phyloP scores from a whole-genome alignment of 73 alveolate species.

The Paramecium biaurelia region DNA sequence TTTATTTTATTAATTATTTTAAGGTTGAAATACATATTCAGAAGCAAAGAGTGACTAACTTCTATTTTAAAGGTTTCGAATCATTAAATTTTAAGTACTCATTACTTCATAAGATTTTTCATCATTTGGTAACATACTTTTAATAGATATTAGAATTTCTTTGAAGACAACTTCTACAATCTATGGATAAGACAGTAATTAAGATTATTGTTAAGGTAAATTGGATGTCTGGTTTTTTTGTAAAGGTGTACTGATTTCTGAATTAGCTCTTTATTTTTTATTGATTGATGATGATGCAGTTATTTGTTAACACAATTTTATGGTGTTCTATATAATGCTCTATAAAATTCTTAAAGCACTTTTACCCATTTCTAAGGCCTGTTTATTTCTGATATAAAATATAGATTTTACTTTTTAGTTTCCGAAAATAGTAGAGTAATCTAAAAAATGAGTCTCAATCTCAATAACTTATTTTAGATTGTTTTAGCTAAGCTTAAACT shows the following conservation, averaged over 20 bases:
- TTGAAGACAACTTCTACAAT: constrained; percentile 21
- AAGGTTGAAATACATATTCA: not conserved
- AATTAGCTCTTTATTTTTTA: constrained; percentile 43
- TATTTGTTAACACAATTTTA: not conserved
- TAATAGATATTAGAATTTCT: not conserved
- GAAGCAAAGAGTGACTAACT: not conserved
- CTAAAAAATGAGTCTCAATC: constrained; percentile 22
- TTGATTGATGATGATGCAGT: not conserved
- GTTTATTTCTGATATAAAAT: not conserved
- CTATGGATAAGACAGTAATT: not conserved
- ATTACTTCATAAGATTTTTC: not conserved
- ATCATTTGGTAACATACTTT: not conserved
- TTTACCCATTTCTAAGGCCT: constrained; percentile 25
- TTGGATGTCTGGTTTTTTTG: not conserved
- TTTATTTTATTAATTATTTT: not conserved
- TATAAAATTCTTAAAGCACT: not conserved
- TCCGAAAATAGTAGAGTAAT: not conserved
- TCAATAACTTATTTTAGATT: not conserved
- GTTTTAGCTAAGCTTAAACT: not conserved
- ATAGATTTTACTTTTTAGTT: not conserved
- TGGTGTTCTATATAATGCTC: not conserved
- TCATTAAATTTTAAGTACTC: not conserved
- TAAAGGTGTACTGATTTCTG: not conserved
- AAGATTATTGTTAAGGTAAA: not conserved
- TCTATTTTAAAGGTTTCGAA: not conserved